Conservation (phyloP, 495 filamentous ascomycete species). For the Aspergillus biplanus region DNA sequence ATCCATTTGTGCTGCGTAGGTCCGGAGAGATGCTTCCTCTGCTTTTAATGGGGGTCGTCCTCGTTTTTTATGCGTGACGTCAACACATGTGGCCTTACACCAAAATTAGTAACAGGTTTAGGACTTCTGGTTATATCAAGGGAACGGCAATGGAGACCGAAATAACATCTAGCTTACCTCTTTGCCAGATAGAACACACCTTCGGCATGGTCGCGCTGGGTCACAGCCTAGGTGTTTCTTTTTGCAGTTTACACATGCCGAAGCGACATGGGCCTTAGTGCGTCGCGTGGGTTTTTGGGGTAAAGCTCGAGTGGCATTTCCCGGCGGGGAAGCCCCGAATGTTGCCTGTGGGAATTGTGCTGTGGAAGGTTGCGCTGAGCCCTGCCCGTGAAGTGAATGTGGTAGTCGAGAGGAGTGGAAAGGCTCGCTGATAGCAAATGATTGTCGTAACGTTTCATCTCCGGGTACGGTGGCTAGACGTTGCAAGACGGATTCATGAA, state of each 20-base stretch:
- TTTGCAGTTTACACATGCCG: conserved; percentile 96
- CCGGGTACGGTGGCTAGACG: conserved; percentile 19
- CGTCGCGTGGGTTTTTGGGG: conserved; percentile 72
- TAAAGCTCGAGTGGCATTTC: conserved; percentile 35
- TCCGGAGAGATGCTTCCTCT: conserved; percentile 58
- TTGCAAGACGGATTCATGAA: conserved; percentile 21
- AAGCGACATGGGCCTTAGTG: conserved; percentile 94
- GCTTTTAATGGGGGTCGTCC: conserved; percentile 90
- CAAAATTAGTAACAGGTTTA: conserved; percentile 8
- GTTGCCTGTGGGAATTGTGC: conserved; percentile 35
- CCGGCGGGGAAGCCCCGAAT: conserved; percentile 29
- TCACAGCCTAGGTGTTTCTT: conserved; percentile 89
- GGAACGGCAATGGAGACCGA: conserved; percentile 1
- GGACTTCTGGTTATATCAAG: conserved; percentile 17
- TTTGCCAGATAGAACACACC: conserved; percentile 66
- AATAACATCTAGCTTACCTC: conserved; percentile 51
- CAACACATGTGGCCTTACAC: conserved; percentile 77
- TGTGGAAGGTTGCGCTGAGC: conserved; percentile 32
- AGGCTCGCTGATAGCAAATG: conserved; percentile 26
- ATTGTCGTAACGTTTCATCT: conserved; percentile 25
- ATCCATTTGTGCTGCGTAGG: conserved; percentile 41
- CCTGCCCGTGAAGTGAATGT: conserved; percentile 30
- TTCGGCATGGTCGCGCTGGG: conserved; percentile 63
- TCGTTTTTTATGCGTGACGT: conserved; percentile 96
- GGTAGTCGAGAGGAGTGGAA: conserved; percentile 40